Base-by-base conservation (phyloP, 441 rosid species). In the Gossypium schwendimanii region DNA sequence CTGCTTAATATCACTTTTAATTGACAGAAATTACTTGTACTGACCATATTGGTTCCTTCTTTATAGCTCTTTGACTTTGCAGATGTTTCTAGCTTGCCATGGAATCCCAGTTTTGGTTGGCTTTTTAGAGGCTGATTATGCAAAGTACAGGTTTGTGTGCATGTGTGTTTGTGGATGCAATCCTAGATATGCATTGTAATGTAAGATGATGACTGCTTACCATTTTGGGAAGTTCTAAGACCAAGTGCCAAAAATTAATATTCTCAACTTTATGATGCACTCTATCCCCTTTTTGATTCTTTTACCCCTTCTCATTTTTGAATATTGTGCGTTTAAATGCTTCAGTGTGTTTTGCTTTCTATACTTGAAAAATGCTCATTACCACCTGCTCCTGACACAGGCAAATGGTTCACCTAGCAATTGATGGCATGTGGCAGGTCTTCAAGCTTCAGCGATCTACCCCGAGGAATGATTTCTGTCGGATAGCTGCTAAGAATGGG, bases 401-500 rank as follows among this genome's bases (percentile, higher is more conserved):
- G 97, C 97, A 93, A 87, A 96, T 93, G 97, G 97, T 93, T 84
- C 99, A 96, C 79, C 89, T 96, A 70, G 99, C 98, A 78, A 90
- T 96, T 75, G 99, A 96, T 77, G 97, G 97, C 83, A 91, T 90
- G 92, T 96, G 99, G 99, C 98, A 93, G 85, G 94, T 91, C 74
- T 93, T 93, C 84, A 96, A 93, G 87, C 99, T 96, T 81, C 97
- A 87, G 79, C 83, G 92, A 71, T 91, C 98, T 47, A 96, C 93
- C 49, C 92, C 97, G 15, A 92, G 88, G 82, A 96, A 96, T 55
- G 98, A 91, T 82, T 96, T 96, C 72, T 96, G 97, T 77, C 88
- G 89, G 36, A 90, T 96, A 59, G 99, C 99, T 79, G 95, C 99
- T 44, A 96, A 91, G 81, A 88, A 89, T 80, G 97, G 97, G 62